Percentiles rank a stretch among this genome's conserved stretches.
Evolutionary conservation across 2,329 filamentous ascomycete species (phyloP).

Genomic region (Hypoxylon sp.): DNA sequence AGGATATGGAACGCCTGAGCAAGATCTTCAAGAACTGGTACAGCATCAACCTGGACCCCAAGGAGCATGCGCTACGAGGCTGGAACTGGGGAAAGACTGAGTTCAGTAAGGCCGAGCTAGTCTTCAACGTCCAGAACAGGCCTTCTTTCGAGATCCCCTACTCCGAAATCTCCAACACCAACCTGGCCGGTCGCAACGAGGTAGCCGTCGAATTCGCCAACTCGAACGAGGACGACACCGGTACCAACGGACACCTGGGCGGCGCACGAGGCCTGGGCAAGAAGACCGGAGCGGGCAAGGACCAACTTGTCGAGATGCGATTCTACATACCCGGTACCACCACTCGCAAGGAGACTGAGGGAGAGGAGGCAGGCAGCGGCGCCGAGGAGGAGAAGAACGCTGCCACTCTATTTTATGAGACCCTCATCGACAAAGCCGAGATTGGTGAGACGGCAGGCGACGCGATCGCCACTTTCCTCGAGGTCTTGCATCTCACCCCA

Average conservation of each 20-base stretch:
- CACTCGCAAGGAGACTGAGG: conserved; percentile 76
- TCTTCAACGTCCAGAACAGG: conserved; percentile 96
- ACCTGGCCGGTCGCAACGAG: conserved; percentile 96
- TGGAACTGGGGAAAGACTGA: conserved; percentile 99
- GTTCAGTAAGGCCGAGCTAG: conserved; percentile 91
- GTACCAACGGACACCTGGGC: conserved; percentile 75
- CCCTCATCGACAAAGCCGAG: conserved; percentile 96
- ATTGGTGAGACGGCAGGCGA: conserved; percentile 99
- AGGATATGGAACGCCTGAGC: conserved; percentile 84
- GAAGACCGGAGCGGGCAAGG: conserved; percentile 86
- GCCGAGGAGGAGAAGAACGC: conserved; percentile 90
- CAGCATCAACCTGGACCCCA: conserved; percentile 87
- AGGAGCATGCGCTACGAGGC: conserved; percentile 91
- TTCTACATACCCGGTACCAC: conserved; percentile 97
- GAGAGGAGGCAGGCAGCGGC: conserved; percentile 75
- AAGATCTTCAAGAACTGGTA: conserved; percentile 99
- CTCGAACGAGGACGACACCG: conserved; percentile 73
- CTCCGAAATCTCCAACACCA: conserved; percentile 96
- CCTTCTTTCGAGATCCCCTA: conserved; percentile 97
- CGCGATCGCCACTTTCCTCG: conserved; percentile 95
- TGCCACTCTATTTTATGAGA: conserved; percentile 97
- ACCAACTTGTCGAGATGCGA: conserved; percentile 97
- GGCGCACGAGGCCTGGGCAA: conserved; percentile 80
- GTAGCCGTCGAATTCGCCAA: conserved; percentile 93
- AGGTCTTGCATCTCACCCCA: conserved; percentile 95